Conservation (phyloP, 108 stramenopile genomes). For the Pseudonitzschia pungens region DNA sequence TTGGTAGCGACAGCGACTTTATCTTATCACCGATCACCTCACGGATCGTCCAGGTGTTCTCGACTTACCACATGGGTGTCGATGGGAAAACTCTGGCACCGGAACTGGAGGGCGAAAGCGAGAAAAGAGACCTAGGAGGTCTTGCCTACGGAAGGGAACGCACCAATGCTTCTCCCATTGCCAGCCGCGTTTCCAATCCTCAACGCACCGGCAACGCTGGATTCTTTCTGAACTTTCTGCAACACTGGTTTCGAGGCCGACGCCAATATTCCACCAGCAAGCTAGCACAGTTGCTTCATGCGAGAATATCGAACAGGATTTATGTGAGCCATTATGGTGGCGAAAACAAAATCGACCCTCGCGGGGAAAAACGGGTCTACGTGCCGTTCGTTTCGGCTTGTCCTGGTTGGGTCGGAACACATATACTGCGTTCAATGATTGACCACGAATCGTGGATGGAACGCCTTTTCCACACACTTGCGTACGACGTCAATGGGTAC, state of each 20-base stretch:
- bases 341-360: neutral
- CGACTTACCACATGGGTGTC: conserved; percentile 35
- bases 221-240: conserved; percentile 5
- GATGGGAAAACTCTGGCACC: conserved; percentile 42
- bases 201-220: neutral
- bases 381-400: conserved; percentile 43
- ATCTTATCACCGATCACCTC: conserved; percentile 25
- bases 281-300: conserved; percentile 59
- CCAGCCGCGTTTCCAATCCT: conserved; percentile 23
- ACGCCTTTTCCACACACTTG: conserved; percentile 23
- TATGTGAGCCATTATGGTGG: neutral
- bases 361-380: neutral
- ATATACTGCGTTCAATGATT: conserved; percentile 29
- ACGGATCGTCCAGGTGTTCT: conserved; percentile 49
- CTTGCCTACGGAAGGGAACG: neutral
- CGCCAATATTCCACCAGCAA: conserved; percentile 58
- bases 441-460: neutral
- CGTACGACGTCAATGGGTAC: conserved; percentile 32
- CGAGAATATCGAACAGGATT: conserved; percentile 20
- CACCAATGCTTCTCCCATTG: conserved; percentile 20
- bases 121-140: neutral
- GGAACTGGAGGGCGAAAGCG: neutral
- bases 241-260: conserved; percentile 9
- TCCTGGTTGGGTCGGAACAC: conserved; percentile 62
- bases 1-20: neutral